These are phyloP conservation scores for Aureobasidium sp. DNA, from an alignment of 2,329 filamentous ascomycete genomes.

Conservation along the genomic window DNA sequence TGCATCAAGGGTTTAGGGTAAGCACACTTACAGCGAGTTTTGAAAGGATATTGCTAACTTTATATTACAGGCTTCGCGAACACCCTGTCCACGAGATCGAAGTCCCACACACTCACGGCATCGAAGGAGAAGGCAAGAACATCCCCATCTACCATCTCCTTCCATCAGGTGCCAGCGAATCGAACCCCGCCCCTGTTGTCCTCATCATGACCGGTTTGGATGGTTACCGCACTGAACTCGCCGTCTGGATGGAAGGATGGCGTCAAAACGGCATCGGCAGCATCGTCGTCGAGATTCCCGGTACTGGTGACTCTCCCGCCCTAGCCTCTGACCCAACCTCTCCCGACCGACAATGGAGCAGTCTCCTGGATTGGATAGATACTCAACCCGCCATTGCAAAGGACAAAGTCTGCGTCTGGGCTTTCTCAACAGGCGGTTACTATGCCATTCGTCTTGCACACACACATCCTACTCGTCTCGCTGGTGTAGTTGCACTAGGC, in stretches of 20 bases:
- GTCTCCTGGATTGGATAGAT: constrained; percentile 47
- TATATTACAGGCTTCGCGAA: constrained; percentile 35
- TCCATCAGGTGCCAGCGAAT: constrained; percentile 37
- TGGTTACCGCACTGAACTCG: constrained; percentile 50
- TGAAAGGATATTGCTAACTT: neutral
- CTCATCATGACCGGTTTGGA: constrained; percentile 52
- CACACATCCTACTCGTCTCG: constrained; percentile 44
- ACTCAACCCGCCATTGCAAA: constrained; percentile 40
- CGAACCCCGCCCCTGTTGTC: constrained; percentile 41
- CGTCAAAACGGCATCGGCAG: constrained; percentile 41
- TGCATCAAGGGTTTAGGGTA: constrained; percentile 48
- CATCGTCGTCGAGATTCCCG: constrained; percentile 48
- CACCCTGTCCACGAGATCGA: constrained; percentile 53
- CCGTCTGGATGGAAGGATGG: constrained; percentile 44
- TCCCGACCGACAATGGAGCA: constrained; percentile 47
- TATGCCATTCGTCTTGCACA: constrained; percentile 51
- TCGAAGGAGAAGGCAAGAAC: constrained; percentile 41
- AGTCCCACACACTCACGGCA: constrained; percentile 49
- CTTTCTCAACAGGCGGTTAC: constrained; percentile 51
- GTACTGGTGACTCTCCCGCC: constrained; percentile 50
- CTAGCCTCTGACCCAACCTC: constrained; percentile 35
- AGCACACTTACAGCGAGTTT: neutral
- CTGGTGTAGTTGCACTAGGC: constrained; percentile 45
- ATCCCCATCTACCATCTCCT: constrained; percentile 61
- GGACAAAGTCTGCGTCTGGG: constrained; percentile 44